Percentiles rank a stretch among this genome's conserved stretches.
Evolutionary conservation across 1,284 basidiomycete genomes (phyloP).

Genomic region (Golubevia pallescens): DNA sequence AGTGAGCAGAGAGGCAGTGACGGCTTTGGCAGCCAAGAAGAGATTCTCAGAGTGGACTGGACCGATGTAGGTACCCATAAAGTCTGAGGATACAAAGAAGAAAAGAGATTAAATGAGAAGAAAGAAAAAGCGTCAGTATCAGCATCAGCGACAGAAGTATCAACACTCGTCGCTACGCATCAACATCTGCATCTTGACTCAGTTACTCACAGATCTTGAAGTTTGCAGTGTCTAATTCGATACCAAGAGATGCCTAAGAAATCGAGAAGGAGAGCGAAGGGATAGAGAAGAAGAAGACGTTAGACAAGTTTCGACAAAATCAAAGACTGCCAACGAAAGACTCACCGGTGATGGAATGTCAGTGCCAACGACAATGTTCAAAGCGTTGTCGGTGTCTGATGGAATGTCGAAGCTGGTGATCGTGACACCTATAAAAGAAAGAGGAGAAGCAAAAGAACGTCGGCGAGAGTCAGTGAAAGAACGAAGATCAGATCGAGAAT

Average conservation of each 20-base stretch:
- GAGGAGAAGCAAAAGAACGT: too few relatives aligned
- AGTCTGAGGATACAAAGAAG: too few relatives aligned
- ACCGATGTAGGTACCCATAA: too few relatives aligned
- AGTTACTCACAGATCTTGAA: conserved; percentile 30
- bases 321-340: too few relatives aligned
- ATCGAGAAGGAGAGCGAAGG: too few relatives aligned
- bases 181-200: too few relatives aligned
- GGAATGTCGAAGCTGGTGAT: conserved; percentile 47
- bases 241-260: conserved; percentile 54
- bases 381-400: conserved; percentile 41
- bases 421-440: conserved; percentile 16
- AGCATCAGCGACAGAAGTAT: too few relatives aligned
- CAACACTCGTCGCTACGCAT: too few relatives aligned
- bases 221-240: conserved; percentile 56
- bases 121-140: background rate
- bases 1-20: conserved; percentile 29
- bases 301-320: too few relatives aligned
- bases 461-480: too few relatives aligned
- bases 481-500: too few relatives aligned
- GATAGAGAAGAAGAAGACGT: too few relatives aligned
- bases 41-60: conserved; percentile 23
- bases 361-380: conserved; percentile 37
- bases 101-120: conserved; percentile 23
- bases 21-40: conserved; percentile 46
- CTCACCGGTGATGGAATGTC: conserved; percentile 46